Evolutionary conservation across 306 rosid genomes (phyloP), one percentile per base, ranked within the genome.

Genomic region (Prunus mume): DNA sequence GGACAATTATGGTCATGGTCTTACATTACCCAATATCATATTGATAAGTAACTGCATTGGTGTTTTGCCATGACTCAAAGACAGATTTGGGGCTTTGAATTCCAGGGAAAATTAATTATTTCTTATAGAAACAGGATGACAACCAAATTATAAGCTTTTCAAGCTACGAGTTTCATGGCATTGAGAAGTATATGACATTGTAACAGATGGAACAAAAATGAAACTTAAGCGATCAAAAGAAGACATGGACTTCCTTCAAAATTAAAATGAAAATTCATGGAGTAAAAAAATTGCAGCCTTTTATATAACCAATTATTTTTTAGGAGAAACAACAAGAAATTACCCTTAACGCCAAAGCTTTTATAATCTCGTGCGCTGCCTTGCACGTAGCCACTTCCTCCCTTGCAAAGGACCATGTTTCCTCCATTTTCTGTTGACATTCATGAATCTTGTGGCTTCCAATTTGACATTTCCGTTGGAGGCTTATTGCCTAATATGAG

Each of bases 301-400:
- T 3, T 56, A 56, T 22, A 56, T 56, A 56, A 56, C 28, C 62
- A 6, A 6, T 5, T 58, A 22, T 24, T 30, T 30, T 63, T 63
- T 27, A 63, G 74, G 56, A 71, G 65, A 49, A 68, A 27, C 34
- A 65, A 38, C 25, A 41, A 69, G 7, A 17, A 57, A 34, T 82
- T 85, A 90, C 98, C 88, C 87, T 80, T 75, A 87, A 76, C 3
- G 89, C 91, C 83, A 93, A 86, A 73, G 88, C 96, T 81, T 86
- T 89, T 75, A 89, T 91, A 78, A 89, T 86, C 65, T 87, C 96
- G 79, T 86, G 86, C 12, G 96, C 91, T 75, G 93, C 88, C 82
- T 91, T 88, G 74, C 85, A 86, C 81, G 83, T 83, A 1, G 86
- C 86, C n/a, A 93, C 90, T 84, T 93, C 96, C 69, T 89, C 91